Evolutionary conservation across 371 early-diverging fungal species (phyloP).

Genomic region (Rhizopus arrhizus): DNA sequence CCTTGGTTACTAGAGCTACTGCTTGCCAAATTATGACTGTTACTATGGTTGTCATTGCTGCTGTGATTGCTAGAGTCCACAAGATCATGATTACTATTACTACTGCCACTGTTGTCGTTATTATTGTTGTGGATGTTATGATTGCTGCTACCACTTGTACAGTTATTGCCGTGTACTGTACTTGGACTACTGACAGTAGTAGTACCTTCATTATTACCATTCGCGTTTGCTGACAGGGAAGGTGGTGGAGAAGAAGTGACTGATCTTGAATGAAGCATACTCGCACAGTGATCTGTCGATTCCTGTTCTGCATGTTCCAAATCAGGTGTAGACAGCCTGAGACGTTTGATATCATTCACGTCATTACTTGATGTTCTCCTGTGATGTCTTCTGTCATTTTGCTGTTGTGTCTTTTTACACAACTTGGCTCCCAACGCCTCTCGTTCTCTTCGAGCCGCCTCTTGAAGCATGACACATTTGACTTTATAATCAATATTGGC

Average conservation of each 20-base stretch:
- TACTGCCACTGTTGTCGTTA: background rate
- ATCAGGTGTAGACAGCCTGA: constrained; percentile 40
- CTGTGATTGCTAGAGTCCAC: background rate
- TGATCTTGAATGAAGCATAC: constrained; percentile 5
- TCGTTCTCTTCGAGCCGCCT: constrained; percentile 59
- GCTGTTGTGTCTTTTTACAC: constrained; percentile 27
- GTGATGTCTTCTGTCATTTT: constrained; percentile 41
- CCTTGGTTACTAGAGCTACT: background rate
- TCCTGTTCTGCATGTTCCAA: constrained; percentile 22
- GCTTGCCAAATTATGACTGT: background rate
- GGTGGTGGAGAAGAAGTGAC: constrained; percentile 23
- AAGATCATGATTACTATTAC: background rate
- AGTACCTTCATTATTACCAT: background rate
- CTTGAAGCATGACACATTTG: constrained; percentile 74
- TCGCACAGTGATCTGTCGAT: constrained; percentile 1
- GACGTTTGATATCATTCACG: constrained; percentile 48
- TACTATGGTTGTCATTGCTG: constrained; percentile 6
- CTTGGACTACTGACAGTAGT: background rate
- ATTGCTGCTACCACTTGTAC: constrained; percentile 16
- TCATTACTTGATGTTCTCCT: constrained; percentile 55
- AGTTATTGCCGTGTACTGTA: background rate
- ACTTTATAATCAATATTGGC: constrained; percentile 73
- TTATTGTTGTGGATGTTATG: background rate
- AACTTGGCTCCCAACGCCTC: constrained; percentile 44
- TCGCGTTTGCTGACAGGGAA: constrained; percentile 11